Evolutionary conservation across 129 eudicot genomes (phyloP).

Genomic region (Artemisia argyi): DNA sequence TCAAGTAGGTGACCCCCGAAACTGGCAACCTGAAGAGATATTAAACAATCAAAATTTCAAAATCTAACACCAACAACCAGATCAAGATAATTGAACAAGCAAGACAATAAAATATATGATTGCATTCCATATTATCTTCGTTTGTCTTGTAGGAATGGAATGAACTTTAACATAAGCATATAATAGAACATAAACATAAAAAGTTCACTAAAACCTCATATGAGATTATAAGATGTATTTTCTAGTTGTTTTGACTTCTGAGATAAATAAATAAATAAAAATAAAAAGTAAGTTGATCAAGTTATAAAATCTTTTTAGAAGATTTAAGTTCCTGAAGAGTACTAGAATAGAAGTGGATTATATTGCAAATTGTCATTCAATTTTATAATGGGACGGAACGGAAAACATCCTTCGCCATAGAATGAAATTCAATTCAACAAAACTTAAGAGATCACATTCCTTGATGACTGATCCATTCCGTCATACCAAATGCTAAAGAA

Average conservation of each 20-base stretch:
- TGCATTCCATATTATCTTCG: not conserved
- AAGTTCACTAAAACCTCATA: not conserved
- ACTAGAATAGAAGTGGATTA: not conserved
- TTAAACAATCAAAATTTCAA: not conserved
- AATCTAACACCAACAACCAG: not conserved
- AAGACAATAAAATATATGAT: not conserved
- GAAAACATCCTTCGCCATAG: not conserved
- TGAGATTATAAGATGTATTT: not conserved
- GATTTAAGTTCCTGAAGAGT: not conserved
- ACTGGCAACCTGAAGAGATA: conserved; percentile 80
- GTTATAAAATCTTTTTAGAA: too few relatives aligned
- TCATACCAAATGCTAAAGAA: conserved; percentile 2
- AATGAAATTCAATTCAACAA: not conserved
- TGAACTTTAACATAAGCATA: not conserved
- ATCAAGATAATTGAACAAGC: not conserved
- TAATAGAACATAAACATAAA: not conserved
- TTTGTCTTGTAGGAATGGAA: conserved; percentile 2
- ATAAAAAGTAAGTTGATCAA: too few relatives aligned
- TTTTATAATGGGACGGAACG: not conserved
- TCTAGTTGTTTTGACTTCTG: not conserved
- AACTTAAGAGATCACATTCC: not conserved
- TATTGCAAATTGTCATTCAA: not conserved
- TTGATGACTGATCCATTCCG: not conserved
- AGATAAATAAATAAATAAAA: too few relatives aligned
- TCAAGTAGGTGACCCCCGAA: conserved; percentile 88